Evolutionary conservation across 805 yeast species (phyloP).

Genomic region (Saccharomycopsis fibuligera): DNA sequence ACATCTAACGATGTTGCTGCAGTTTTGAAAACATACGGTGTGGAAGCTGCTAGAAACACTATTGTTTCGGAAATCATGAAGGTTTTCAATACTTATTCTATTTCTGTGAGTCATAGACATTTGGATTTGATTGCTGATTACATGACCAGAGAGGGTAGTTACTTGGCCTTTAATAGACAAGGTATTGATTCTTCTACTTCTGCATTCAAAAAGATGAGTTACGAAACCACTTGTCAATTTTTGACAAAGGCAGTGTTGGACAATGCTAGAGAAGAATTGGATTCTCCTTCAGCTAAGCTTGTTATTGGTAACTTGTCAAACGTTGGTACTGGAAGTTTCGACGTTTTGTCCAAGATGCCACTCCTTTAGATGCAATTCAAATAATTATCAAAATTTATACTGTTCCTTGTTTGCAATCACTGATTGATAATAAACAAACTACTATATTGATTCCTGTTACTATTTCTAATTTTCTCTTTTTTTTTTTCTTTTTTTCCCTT

Average conservation of each 20-base stretch:
- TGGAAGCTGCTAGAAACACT: constrained; percentile 97
- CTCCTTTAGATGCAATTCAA: too few relatives aligned
- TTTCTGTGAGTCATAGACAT: constrained; percentile 87
- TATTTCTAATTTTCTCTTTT: too few relatives aligned
- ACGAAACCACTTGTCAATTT: constrained; percentile 97
- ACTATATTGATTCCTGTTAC: too few relatives aligned
- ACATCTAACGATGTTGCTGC: constrained; percentile 90
- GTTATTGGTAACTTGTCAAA: constrained; percentile 86
- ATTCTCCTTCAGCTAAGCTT: constrained; percentile 88
- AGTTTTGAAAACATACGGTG: constrained; percentile 89
- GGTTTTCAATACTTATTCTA: constrained; percentile 95
- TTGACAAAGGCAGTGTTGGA: constrained; percentile 93
- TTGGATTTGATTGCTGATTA: constrained; percentile 95
- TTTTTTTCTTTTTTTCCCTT: too few relatives aligned
- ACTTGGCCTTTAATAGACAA: constrained; percentile 94
- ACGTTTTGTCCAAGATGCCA: constrained; percentile 47
- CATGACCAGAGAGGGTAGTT: constrained; percentile 99
- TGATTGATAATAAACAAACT: too few relatives aligned
- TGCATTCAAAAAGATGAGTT: constrained; percentile 97
- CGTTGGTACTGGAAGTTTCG: constrained; percentile 97
- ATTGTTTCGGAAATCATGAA: constrained; percentile 92
- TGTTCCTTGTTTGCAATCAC: too few relatives aligned
- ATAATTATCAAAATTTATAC: too few relatives aligned
- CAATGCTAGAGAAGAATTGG: constrained; percentile 80
- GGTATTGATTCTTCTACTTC: constrained; percentile 96